Conservation (phyloP, 371 early-diverging fungal genomes). For the Mucor lusitanicus region DNA sequence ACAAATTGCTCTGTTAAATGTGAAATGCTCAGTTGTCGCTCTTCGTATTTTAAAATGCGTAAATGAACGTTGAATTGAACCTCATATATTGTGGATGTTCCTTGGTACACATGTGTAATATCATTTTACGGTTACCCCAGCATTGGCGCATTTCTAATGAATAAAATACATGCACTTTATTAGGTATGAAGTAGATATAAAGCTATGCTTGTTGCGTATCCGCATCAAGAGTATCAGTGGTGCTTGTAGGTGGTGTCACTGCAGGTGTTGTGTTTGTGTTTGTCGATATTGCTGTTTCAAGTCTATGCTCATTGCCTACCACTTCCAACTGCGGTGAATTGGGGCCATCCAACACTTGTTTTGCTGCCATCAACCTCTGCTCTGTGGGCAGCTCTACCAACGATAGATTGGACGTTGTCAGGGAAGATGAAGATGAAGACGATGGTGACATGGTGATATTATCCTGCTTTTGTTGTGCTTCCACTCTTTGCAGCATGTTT, state of each 20-base stretch:
- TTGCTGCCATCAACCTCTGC: not conserved
- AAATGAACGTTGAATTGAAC: too few species aligned
- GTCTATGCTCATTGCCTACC: not conserved
- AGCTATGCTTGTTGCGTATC: not conserved
- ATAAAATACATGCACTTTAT: not conserved
- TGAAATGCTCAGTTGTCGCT: too few species aligned
- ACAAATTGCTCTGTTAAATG: too few species aligned
- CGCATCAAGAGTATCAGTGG: not conserved
- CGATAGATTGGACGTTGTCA: not conserved
- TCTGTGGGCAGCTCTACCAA: slow-evolving; percentile 7
- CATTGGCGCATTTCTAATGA: too few species aligned
- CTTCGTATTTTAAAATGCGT: too few species aligned
- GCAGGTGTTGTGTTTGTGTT: not conserved
- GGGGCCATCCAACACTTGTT: not conserved
- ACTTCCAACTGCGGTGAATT: not conserved
- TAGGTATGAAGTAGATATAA: not conserved
- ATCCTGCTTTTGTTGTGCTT: slow-evolving; percentile 14
- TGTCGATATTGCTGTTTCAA: not conserved
- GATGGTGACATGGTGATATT: not conserved
- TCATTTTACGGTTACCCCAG: too few species aligned
- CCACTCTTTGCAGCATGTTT: slow-evolving; percentile 56
- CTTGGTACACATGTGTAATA: too few species aligned
- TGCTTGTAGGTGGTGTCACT: not conserved
- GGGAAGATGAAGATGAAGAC: slow-evolving; percentile 5
- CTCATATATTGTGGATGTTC: too few species aligned